A percentile compares a stretch with the other conserved stretches of the same genome.
Conservation (phyloP, 805 yeast species). For the Geotrichum ghanense region DNA sequence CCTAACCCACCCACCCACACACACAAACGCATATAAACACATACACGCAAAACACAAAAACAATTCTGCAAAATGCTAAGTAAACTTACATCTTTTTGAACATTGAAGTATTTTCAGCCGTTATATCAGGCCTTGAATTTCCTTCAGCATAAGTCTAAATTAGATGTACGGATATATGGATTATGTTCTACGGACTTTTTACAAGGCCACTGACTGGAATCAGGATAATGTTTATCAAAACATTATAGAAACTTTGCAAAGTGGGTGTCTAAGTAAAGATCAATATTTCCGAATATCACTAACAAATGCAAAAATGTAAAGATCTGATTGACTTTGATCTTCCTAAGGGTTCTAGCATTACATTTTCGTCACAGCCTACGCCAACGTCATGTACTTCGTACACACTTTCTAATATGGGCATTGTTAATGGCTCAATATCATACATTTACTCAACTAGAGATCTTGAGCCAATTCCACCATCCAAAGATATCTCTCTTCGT, state of each 20-base stretch:
- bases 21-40: too few species aligned
- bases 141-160: too few species aligned
- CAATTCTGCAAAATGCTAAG: too few species aligned
- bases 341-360: slow-evolving; percentile 56
- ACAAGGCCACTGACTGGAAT: slow-evolving; percentile 64
- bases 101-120: too few species aligned
- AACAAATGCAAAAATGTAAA: too few species aligned
- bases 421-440: slow-evolving; percentile 71
- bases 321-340: slow-evolving; percentile 59
- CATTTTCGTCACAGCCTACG: slow-evolving; percentile 59
- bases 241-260: slow-evolving; percentile 58
- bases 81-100: too few species aligned
- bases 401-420: slow-evolving; percentile 49
- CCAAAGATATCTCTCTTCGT: slow-evolving; percentile 46
- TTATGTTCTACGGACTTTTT: slow-evolving; percentile 62
- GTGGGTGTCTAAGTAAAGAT: slow-evolving; percentile 13
- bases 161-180: slow-evolving; percentile 80
- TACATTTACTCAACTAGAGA: slow-evolving; percentile 64
- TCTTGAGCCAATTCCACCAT: slow-evolving; percentile 38
- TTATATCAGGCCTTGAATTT: too few species aligned
- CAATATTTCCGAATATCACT: too few species aligned
- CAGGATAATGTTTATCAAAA: slow-evolving; percentile 67
- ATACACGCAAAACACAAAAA: too few species aligned
- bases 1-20: too few species aligned
- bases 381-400: slow-evolving; percentile 61